Evolutionary conservation across 2,329 filamentous ascomycete species (phyloP).

Genomic region (Dothideomycetes sp.): DNA sequence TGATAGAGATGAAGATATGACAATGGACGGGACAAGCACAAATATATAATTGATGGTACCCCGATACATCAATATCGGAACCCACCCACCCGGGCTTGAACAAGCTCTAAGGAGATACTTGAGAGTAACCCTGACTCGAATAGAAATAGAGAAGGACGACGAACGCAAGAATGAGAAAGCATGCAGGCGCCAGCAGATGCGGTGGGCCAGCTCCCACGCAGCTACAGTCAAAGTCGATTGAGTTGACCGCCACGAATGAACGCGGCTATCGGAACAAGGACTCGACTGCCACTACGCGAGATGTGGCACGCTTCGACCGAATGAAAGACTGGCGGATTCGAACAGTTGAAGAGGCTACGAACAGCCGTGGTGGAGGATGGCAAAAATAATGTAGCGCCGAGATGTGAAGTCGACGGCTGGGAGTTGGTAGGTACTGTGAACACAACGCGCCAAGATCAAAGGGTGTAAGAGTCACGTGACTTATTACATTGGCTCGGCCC

Average conservation of each 20-base stretch:
- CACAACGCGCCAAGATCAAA: no score
- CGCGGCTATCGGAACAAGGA: not conserved
- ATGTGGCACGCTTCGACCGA: not conserved
- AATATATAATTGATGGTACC: not conserved
- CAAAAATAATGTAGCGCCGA: no score
- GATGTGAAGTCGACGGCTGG: no score
- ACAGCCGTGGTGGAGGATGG: no score
- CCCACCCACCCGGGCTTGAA: constrained; percentile 8
- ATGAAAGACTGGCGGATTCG: no score
- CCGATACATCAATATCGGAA: constrained; percentile 5
- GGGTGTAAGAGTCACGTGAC: no score
- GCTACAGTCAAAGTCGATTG: constrained; percentile 4
- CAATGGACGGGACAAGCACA: not conserved
- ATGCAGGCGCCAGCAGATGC: not conserved
- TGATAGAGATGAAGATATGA: not conserved
- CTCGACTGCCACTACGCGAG: not conserved
- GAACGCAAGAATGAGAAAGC: not conserved
- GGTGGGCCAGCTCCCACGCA: constrained; percentile 4
- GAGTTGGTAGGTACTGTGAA: no score
- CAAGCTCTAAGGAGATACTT: not conserved
- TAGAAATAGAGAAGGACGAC: not conserved
- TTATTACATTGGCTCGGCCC: no score
- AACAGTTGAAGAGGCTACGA: no score
- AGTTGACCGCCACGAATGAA: constrained; percentile 2
- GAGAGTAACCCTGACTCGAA: constrained; percentile 8